Conservation (phyloP, 1,139 yeast genomes). For the Kluyveromyces sp. region DNA sequence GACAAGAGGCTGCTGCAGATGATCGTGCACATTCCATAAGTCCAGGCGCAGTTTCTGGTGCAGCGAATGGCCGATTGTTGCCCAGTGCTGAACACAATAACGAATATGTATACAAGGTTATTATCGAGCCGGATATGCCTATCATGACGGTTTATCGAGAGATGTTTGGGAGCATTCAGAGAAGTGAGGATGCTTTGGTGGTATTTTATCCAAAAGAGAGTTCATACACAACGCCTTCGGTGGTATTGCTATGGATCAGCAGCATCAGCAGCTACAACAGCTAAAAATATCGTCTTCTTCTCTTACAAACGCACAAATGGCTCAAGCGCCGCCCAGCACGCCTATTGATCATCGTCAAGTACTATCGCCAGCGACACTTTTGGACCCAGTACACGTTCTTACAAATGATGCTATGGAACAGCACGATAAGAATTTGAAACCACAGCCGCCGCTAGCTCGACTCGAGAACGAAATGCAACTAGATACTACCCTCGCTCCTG, state of each 20-base stretch:
- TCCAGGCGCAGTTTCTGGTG: no score
- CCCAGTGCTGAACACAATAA: not conserved
- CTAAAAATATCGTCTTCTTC: not conserved
- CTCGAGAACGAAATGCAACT: no score
- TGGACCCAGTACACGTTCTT: constrained; percentile 1
- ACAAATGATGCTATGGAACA: not conserved
- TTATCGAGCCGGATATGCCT: constrained; percentile 26
- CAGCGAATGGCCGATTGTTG: no score
- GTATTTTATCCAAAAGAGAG: constrained; percentile 13
- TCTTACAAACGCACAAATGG: no score
- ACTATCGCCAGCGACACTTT: not conserved
- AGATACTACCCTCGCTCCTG: not conserved
- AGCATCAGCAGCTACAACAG: not conserved
- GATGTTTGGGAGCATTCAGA: constrained; percentile 22
- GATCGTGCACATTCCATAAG: not conserved
- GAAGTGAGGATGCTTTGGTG: constrained; percentile 20
- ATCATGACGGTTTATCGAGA: constrained; percentile 19
- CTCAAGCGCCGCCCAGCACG: no score
- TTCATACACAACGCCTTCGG: not conserved
- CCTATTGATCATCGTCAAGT: not conserved
- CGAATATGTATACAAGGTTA: constrained; percentile 8
- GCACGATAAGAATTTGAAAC: not conserved
- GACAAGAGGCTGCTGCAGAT: not conserved
- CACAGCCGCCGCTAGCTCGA: not conserved
- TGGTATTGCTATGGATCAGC: not conserved